Evolutionary conservation across 805 yeast species (phyloP), one percentile per base, ranked within the genome.

Genomic region (Ogataea minuta): DNA sequence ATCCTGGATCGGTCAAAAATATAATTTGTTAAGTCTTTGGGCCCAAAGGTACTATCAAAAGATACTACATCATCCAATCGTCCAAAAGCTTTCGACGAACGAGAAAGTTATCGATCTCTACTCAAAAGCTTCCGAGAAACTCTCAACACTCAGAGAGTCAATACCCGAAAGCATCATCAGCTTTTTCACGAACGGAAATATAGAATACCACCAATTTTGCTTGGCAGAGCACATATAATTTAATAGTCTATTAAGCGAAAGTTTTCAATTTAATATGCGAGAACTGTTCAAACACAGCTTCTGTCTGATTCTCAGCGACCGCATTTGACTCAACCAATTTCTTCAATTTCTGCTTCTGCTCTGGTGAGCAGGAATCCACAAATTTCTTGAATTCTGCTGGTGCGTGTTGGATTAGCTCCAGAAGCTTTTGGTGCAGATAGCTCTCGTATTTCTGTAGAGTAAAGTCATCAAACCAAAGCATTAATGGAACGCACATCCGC

Each of bases 221-320:
- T 31, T 53, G 15, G 56, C 56, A n/a, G 33, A 38, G 19, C 31
- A 26, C 13, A 20, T 11, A n/a, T 34, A 38, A 39, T 14, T 13
- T 9, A 25, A 29, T 16, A 16, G 28, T 13, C 20, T 15, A 11
- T 40, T 35, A 60, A 8, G 54, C 72, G 54, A 79, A 79, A 1
- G 71, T 64, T 52, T 76, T 78, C 36, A 79, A 58, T 48, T 74
- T 66, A 42, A 79, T 79, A 38, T 72, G 77, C 1, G 57, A 48
- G n/a, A 39, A 39, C 37, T 37, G 39, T 15, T 36, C 48, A 28
- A 49, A 45, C 26, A 17, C 36, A 1, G n/a, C 36, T 9, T 28
- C 33, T 11, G 27, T 23, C 12, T 12, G 52, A 30, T 47, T 48
- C n/a, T 39, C 42, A 36, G 41, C 32, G 12, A 25, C 46, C 30